Percentiles rank a stretch among this genome's conserved stretches.
These are phyloP conservation scores for Cercospora sp. DNA, from an alignment of 2,329 filamentous ascomycete genomes.

Conservation along the genomic window DNA sequence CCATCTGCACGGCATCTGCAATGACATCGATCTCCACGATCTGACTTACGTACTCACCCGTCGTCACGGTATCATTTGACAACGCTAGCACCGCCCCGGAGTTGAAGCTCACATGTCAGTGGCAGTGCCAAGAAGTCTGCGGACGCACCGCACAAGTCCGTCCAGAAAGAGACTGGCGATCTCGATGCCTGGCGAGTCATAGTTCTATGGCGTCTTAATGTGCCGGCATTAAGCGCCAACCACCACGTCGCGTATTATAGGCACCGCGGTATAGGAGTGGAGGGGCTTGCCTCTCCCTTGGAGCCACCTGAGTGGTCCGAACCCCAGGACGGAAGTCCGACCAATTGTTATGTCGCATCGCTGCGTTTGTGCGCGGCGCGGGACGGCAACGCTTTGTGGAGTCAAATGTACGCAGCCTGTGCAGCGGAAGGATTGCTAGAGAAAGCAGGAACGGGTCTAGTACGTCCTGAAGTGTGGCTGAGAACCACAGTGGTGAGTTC, in stretches of 20 bases:
- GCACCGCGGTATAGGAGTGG: neutral
- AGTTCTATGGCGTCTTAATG: neutral
- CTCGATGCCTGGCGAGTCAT: neutral
- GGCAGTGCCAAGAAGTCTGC: neutral
- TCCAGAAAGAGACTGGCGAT: neutral
- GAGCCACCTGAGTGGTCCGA: neutral
- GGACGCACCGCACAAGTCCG: neutral
- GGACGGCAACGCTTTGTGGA: neutral
- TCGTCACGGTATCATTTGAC: neutral
- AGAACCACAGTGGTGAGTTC: neutral
- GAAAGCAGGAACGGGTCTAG: neutral
- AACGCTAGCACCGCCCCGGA: constrained; percentile 5
- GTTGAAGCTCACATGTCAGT: neutral
- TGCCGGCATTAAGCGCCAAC: neutral
- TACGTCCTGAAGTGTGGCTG: neutral
- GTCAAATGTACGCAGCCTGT: neutral
- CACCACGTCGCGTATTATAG: neutral
- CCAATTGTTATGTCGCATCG: neutral
- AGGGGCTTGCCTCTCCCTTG: neutral
- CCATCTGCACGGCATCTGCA: neutral
- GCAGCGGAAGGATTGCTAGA: neutral
- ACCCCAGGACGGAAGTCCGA: neutral
- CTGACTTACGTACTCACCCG: neutral
- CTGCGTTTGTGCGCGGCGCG: neutral
- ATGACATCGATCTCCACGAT: neutral